phyloP scores from a whole-genome alignment of 768 basidiomycete genomes.

The Botryobasidium botryosum region DNA sequence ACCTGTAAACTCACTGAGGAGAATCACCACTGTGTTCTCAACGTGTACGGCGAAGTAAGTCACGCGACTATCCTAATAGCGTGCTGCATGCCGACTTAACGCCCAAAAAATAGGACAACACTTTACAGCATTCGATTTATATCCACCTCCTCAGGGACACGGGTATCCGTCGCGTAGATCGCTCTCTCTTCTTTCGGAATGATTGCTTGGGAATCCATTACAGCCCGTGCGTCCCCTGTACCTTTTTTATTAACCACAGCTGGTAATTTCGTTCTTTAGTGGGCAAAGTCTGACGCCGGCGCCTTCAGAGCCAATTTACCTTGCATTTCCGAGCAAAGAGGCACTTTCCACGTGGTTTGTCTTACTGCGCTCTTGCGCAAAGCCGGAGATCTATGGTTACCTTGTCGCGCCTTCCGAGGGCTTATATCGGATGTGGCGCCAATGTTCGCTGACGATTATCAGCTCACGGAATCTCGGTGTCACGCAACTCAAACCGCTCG shows the following conservation, averaged over 20 bases:
- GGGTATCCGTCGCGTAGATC: slow-evolving; percentile 62
- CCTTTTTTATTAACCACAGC: slow-evolving; percentile 4
- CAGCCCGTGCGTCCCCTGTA: slow-evolving; percentile 28
- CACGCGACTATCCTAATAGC: too few relatives aligned
- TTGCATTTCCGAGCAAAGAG: slow-evolving; percentile 51
- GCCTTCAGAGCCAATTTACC: slow-evolving; percentile 49
- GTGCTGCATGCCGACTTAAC: too few relatives aligned
- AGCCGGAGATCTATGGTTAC: slow-evolving; percentile 56
- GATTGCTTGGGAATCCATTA: slow-evolving; percentile 59
- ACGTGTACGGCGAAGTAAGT: too few relatives aligned
- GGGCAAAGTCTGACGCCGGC: background rate
- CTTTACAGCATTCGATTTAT: too few relatives aligned
- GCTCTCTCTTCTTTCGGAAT: slow-evolving; percentile 59
- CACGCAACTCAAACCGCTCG: slow-evolving; percentile 23
- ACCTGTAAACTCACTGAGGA: too few relatives aligned
- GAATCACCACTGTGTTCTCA: too few relatives aligned
- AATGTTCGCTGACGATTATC: slow-evolving; percentile 52
- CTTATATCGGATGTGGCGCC: slow-evolving; percentile 76
- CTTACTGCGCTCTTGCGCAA: slow-evolving; percentile 63
- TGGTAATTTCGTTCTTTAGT: slow-evolving; percentile 6
- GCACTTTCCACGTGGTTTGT: slow-evolving; percentile 58
- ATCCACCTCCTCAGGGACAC: slow-evolving; percentile 60
- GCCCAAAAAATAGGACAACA: too few relatives aligned
- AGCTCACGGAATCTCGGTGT: slow-evolving; percentile 60
- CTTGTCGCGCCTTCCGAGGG: slow-evolving; percentile 34